Base-by-base conservation (phyloP, 345 rosid genomes). In the Moricandia arvensis region DNA sequence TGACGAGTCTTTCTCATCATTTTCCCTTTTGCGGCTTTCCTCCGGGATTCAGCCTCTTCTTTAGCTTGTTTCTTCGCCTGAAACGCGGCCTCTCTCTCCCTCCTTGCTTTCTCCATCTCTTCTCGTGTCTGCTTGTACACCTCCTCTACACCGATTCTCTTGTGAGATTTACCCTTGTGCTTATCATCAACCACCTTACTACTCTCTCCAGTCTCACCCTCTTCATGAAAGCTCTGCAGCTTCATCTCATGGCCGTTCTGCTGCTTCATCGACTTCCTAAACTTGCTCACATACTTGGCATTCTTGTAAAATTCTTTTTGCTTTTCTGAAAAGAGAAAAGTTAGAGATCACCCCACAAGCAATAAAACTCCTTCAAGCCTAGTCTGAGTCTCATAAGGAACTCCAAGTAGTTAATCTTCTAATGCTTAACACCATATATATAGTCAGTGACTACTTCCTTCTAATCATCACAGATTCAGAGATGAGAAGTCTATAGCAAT, bases 1-100 rank as follows among this genome's bases (percentile, higher is more conserved):
- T 75, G 80, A 45, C 81, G 70, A 9, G 98, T 90, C 86, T 69
- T 92, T 81, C 83, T 90, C 78, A 88, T 80, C 97, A 92, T 90
- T 74, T 86, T 87, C 71, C 64, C 88, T 67, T 83, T 89, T 18
- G 82, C 82, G 31, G 75, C 81, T 51, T 89, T 95, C 85, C 98
- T 87, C 41, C 80, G 80, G 7, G 97, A 84, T 74, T 84, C 89
- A 7, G 91, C 89, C 75, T 86, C 89, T 68, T 82, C 91, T 79
- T 75, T 83, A 8, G 76, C 91, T 81, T 86, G 90, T 75, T 88
- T 87, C 87, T 82, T 89, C 8, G 91, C 90, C 76, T 82, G 84
- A 27, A 87, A 49, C 1, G 77, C 59, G 0, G 84, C 89, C 55
- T 89, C 97, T 81, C 78, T 87, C 85, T 88, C 96, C 33, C 27